Evolutionary conservation across 2,329 filamentous ascomycete species (phyloP).

Genomic region (Dactylellina cionopaga): DNA sequence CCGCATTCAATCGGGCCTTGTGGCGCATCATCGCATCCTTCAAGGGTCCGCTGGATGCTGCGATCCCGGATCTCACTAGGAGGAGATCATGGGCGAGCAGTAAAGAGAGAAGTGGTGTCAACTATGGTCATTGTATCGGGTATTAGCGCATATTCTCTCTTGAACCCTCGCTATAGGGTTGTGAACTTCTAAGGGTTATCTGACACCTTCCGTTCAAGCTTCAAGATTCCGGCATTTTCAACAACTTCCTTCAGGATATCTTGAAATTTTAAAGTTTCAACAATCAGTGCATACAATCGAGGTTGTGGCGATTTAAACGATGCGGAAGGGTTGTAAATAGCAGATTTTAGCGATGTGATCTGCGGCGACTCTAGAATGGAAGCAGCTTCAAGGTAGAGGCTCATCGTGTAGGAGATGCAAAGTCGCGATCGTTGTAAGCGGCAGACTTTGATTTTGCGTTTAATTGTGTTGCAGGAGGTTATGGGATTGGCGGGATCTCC

Average conservation of each 20-base stretch:
- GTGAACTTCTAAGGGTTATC: not conserved
- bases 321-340: slow-evolving; percentile 78
- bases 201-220: slow-evolving; percentile 82
- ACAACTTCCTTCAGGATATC: slow-evolving; percentile 86
- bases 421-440: no score
- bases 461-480: no score
- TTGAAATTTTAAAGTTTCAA: slow-evolving; percentile 92
- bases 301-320: slow-evolving; percentile 78
- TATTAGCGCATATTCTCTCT: not conserved
- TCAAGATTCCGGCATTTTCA: slow-evolving; percentile 78
- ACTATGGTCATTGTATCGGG: not conserved
- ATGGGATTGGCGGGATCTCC: not conserved
- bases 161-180: not conserved
- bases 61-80: slow-evolving; percentile 81
- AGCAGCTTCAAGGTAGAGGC: slow-evolving; percentile 92
- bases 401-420: slow-evolving; percentile 77
- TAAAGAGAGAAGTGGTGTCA: slow-evolving; percentile 69
- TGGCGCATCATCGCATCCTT: slow-evolving; percentile 79
- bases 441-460: no score
- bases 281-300: slow-evolving; percentile 86
- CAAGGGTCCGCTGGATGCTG: slow-evolving; percentile 78
- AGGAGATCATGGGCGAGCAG: slow-evolving; percentile 88
- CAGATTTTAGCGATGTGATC: slow-evolving; percentile 84
- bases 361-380: slow-evolving; percentile 73
- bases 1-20: slow-evolving; percentile 80